Evolutionary conservation across 176 grass and related monocot species (phyloP), one percentile per base, ranked within the genome.

Genomic region (Zea luxurians): DNA sequence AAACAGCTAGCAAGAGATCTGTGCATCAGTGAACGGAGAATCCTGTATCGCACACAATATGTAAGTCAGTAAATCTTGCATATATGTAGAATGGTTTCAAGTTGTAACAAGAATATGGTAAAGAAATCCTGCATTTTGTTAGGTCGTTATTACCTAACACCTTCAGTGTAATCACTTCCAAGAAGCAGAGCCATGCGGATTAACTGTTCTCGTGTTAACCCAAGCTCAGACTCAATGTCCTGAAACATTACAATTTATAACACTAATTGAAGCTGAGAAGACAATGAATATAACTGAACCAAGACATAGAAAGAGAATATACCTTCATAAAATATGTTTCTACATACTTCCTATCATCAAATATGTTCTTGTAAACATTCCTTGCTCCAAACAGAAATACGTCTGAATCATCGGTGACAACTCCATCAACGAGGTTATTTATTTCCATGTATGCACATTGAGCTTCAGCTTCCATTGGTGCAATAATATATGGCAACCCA

Each of bases 241-340:
- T 97, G 79, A 93, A 93, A 85, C 66, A 67, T 45, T 72, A 82
- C 15, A 85, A n/a, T n/a, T n/a, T n/a, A n/a, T n/a, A n/a, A 79
- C 48, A 61, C 21, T 60, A 64, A 53, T 20, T 70, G 43, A 69
- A 64, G 45, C 49, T 69, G 47, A 59, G 15, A 79, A 72, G 57
- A 5, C 34, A 70, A 79, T 61, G 41, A 57, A 85, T 46, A 75
- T 57, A 70, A 21, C 4, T 59, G 7, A 60, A 60, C 18, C 57
- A 60, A 10, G 57, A 60, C 4, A 60, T 3, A 60, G 65, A 47
- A 82, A 80, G 55, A 62, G 42, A 40, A 79, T 49, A 86, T 60
- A 97, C 94, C 91, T 98, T 98, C 95, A 94, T 92, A 77, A 94
- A 90, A 52, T 98, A 98, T 67, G 91, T 98, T 83, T 98, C 95